Conservation (phyloP, 1,284 basidiomycete species). For the Pseudozyma hubeiensis region DNA sequence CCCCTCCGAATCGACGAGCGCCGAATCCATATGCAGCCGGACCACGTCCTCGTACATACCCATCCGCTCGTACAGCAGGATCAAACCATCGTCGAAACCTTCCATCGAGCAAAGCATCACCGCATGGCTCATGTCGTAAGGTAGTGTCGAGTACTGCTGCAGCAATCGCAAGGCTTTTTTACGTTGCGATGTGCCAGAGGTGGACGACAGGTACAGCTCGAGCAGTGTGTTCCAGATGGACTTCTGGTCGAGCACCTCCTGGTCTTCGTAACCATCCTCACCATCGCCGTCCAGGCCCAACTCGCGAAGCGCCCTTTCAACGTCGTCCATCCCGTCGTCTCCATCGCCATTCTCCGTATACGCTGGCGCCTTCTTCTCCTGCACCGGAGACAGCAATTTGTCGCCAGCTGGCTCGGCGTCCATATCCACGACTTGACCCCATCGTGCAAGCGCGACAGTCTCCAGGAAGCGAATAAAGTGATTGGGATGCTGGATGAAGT, state of each 20-base stretch:
- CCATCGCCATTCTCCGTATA: slow-evolving; percentile 15
- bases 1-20: slow-evolving; percentile 70
- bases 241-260: slow-evolving; percentile 79
- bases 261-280: slow-evolving; percentile 71
- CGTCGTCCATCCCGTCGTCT: slow-evolving; percentile 23
- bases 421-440: slow-evolving; percentile 80
- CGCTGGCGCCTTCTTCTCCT: slow-evolving; percentile 11
- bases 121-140: slow-evolving; percentile 90
- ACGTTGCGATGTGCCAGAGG: slow-evolving; percentile 28
- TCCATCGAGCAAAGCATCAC: slow-evolving; percentile 89
- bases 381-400: slow-evolving; percentile 6
- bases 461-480: slow-evolving; percentile 90
- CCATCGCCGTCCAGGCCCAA: slow-evolving; percentile 23
- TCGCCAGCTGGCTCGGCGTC: slow-evolving; percentile 23
- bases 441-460: slow-evolving; percentile 81
- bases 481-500: slow-evolving; percentile 88
- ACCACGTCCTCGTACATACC: slow-evolving; percentile 97
- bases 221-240: slow-evolving; percentile 96
- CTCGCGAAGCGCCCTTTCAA: slow-evolving; percentile 25
- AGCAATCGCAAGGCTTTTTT: slow-evolving; percentile 55
- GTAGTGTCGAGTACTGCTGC: slow-evolving; percentile 71
- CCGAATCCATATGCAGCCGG: slow-evolving; percentile 81
- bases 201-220: slow-evolving; percentile 85
- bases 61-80: slow-evolving; percentile 89
- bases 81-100: slow-evolving; percentile 83